Evolutionary conservation across 2,329 filamentous ascomycete genomes (phyloP), one percentile per base, ranked within the genome.

Genomic region (Cytospora schulzeri): DNA sequence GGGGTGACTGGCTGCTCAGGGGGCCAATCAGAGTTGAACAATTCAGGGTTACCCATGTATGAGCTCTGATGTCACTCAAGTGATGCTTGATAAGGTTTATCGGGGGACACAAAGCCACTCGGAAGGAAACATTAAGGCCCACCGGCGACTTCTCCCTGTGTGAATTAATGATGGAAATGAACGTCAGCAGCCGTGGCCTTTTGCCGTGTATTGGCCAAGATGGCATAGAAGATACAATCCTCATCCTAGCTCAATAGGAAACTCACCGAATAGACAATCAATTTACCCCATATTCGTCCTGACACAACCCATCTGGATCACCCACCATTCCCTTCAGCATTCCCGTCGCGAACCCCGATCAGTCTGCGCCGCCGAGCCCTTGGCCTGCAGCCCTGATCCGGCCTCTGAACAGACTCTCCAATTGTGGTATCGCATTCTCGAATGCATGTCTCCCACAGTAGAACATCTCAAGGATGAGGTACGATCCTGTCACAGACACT

Each of bases 391-490:
- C 29, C 52, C 22, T 56, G 22, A 33, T n/a, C 5, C 28, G 14
- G 41, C 3, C 38, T 17, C 17, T 45, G 29, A 41, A 55, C 22
- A 28, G 15, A 41, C 38, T n/a, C 26, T 52, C n/a, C 11, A 50
- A 26, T 45, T 51, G 45, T 2, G 4, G 24, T 24, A 22, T 24
- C 19, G n/a, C 45, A 24, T 48, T 52, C 50, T 66, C 73, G 77
- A 71, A 76, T 81, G 79, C 72, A 80, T 81, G 79, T 79, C 79
- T 71, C 71, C 71, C 70, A 75, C 75, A 67, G 71, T 67, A 61
- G 75, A 76, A 70, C 83, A 77, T 75, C 82, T 86, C 77, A 85
- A 86, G 72, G 82, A 87, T 85, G 84, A 86, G 81, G 82, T 83
- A 77, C 66, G 76, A 64, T 2, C 3, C n/a, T 35, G 22, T 28